Conservation (phyloP, 2,329 filamentous ascomycete genomes). For the Pseudogymnoascus sp. region DNA sequence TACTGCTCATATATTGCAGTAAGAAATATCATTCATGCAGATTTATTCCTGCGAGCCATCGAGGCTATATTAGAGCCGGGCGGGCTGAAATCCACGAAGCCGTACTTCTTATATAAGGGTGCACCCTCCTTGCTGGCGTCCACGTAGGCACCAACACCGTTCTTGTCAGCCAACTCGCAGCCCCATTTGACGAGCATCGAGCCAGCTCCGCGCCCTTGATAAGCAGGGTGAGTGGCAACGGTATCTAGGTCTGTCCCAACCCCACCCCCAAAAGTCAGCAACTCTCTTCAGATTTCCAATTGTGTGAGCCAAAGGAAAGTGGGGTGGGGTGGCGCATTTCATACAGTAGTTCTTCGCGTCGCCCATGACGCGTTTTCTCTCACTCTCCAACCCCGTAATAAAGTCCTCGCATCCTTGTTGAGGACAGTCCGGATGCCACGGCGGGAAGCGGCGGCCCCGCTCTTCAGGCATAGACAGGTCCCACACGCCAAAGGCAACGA, state of each 20-base stretch:
- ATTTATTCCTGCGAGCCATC: background rate
- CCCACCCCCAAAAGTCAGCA: background rate
- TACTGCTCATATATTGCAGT: background rate
- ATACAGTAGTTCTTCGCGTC: background rate
- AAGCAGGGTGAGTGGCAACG: constrained; percentile 19
- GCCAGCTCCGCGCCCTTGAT: constrained; percentile 20
- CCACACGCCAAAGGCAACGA: background rate
- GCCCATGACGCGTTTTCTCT: background rate
- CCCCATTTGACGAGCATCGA: constrained; percentile 22
- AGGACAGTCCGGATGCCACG: background rate
- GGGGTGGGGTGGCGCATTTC: background rate
- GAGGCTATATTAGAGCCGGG: background rate
- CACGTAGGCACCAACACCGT: background rate
- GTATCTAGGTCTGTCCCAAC: constrained; percentile 20
- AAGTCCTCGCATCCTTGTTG: background rate
- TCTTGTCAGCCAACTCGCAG: constrained; percentile 9
- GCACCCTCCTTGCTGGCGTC: background rate
- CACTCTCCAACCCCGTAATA: background rate
- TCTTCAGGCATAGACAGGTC: background rate
- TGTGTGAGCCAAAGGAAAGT: no score
- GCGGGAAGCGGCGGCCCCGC: background rate
- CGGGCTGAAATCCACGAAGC: background rate
- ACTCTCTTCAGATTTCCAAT: background rate
- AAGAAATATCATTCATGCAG: background rate
- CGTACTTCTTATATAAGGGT: background rate